Conservation (phyloP, 129 eudicot genomes). For the Logfia minima region DNA sequence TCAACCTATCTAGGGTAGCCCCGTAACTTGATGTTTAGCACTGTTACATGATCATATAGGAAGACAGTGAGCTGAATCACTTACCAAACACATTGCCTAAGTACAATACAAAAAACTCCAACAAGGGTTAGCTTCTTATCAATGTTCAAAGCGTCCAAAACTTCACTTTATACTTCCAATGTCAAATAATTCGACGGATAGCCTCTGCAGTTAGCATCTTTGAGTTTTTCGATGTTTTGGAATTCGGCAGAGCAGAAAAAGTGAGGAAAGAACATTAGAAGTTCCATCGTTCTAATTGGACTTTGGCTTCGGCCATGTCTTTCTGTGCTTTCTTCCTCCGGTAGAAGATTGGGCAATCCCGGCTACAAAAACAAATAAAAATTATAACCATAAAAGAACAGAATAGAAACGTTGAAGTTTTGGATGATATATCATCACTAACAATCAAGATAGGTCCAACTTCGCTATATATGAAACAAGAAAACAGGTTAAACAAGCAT, state of each 20-base stretch:
- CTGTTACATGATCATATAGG: background rate
- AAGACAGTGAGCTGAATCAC: background rate
- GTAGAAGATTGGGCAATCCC: constrained; percentile 98
- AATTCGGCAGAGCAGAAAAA: background rate
- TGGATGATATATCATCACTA: too few relatives aligned
- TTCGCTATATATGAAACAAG: too few relatives aligned
- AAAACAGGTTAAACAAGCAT: too few relatives aligned
- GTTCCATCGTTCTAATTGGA: constrained; percentile 92
- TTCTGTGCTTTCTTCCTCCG: constrained; percentile 98
- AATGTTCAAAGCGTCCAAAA: constrained; percentile 1
- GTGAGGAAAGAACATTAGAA: constrained; percentile 15
- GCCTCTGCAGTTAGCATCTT: background rate
- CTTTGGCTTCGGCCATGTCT: constrained; percentile 98
- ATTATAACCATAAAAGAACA: background rate
- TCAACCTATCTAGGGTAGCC: background rate
- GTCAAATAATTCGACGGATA: background rate
- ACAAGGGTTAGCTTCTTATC: background rate
- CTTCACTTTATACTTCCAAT: background rate
- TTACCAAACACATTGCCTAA: background rate
- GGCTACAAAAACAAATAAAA: constrained; percentile 45
- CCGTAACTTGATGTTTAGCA: background rate
- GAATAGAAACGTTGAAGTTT: background rate
- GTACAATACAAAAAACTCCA: background rate
- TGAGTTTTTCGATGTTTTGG: background rate
- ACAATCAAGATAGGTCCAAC: too few relatives aligned